Percentiles rank a stretch among this genome's conserved stretches.
Evolutionary conservation across 2,329 filamentous ascomycete genomes (phyloP).

Genomic region (Colletotrichum costaricense): DNA sequence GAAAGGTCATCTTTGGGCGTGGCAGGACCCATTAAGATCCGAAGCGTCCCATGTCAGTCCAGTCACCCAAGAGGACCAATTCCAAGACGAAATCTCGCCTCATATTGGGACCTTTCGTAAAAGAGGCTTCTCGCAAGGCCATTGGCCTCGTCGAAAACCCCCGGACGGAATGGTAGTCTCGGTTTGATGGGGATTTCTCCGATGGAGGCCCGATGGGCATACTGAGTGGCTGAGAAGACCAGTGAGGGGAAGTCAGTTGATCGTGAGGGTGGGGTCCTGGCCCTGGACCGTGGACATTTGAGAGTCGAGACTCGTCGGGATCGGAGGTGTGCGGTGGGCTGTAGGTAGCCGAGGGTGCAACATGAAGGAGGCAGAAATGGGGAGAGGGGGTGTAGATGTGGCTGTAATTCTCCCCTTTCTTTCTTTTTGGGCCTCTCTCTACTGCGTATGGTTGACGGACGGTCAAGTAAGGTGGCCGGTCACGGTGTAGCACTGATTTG

Average conservation of each 20-base stretch:
- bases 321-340: slow-evolving; percentile 24
- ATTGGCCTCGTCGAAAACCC: slow-evolving; percentile 26
- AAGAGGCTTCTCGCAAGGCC: background rate
- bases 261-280: slow-evolving; percentile 27
- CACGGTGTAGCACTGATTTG: slow-evolving; percentile 21
- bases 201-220: slow-evolving; percentile 30
- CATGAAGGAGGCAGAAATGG: slow-evolving; percentile 12
- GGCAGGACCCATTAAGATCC: slow-evolving; percentile 14
- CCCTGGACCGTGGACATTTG: slow-evolving; percentile 15
- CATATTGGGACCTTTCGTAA: background rate
- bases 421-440: background rate
- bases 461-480: slow-evolving; percentile 23
- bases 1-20: background rate
- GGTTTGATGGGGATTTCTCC: slow-evolving; percentile 32
- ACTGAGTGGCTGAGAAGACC: slow-evolving; percentile 31
- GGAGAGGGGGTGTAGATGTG: slow-evolving; percentile 11
- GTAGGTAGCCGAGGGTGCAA: slow-evolving; percentile 16
- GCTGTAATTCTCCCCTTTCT: background rate
- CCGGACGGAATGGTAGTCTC: slow-evolving; percentile 24
- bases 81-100: background rate
- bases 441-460: background rate
- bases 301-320: slow-evolving; percentile 35
- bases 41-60: slow-evolving; percentile 21
- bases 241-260: slow-evolving; percentile 36
- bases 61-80: background rate